Evolutionary conservation across 164 flowering plant species (phyloP).

Genomic region (Kingdonia uniflora): DNA sequence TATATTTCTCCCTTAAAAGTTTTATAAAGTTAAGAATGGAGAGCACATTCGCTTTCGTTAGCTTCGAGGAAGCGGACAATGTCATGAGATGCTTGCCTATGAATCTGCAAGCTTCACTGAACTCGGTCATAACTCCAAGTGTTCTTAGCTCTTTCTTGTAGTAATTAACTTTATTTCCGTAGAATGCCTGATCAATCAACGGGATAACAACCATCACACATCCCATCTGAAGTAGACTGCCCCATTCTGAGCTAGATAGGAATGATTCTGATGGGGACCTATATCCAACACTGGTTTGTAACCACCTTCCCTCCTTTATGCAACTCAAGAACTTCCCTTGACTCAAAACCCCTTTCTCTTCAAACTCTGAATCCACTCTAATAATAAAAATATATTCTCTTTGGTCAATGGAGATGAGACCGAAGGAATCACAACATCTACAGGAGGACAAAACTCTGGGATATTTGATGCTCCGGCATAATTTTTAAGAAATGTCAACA

Average conservation of each 20-base stretch:
- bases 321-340: conserved; percentile 31
- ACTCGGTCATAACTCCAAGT: conserved; percentile 47
- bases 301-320: conserved; percentile 50
- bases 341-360: conserved; percentile 3
- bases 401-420: conserved; percentile 32
- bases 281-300: conserved; percentile 26
- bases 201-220: conserved; percentile 56
- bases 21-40: conserved; percentile 42
- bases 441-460: conserved; percentile 42
- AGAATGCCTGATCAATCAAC: conserved; percentile 33
- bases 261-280: conserved; percentile 47
- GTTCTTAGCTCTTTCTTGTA: conserved; percentile 38
- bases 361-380: conserved; percentile 39
- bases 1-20: conserved; percentile 22
- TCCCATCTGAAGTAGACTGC: conserved; percentile 31
- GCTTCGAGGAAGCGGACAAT: conserved; percentile 22
- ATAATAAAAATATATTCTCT: neutral
- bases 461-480: conserved; percentile 33
- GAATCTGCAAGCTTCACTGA: conserved; percentile 35
- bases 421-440: conserved; percentile 25
- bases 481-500: conserved; percentile 20
- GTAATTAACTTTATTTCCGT: conserved; percentile 20
- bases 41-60: conserved; percentile 29
- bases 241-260: conserved; percentile 25
- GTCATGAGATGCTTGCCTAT: conserved; percentile 54